A percentile compares a stretch with the other conserved stretches of the same genome.
Evolutionary conservation across 2,329 filamentous ascomycete species (phyloP).

Genomic region (Bimuria novae-zelandiae): DNA sequence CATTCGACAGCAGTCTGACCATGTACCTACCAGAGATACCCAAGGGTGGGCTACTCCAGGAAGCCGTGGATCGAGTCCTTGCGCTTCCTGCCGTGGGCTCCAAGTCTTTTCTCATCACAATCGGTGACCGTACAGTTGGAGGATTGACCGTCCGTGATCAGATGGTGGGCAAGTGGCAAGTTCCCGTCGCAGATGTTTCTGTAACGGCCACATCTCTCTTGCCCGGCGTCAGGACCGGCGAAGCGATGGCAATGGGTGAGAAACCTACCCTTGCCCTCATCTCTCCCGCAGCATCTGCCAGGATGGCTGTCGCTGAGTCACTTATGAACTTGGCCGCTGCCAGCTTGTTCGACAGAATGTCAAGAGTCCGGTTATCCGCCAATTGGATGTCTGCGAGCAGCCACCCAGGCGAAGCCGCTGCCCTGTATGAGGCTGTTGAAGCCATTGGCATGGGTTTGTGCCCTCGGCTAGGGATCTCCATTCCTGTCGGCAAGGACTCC

Average conservation of each 20-base stretch:
- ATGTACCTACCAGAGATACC: conserved; percentile 65
- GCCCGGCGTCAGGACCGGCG: conserved; percentile 74
- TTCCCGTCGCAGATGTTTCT: conserved; percentile 89
- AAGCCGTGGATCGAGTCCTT: conserved; percentile 81
- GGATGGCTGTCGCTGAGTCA: conserved; percentile 95
- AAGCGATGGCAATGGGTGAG: conserved; percentile 98
- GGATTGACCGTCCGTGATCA: conserved; percentile 88
- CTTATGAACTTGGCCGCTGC: conserved; percentile 91
- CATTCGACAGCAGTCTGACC: conserved; percentile 76
- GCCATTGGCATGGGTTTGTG: conserved; percentile 93
- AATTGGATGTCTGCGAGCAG: conserved; percentile 99
- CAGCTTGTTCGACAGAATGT: conserved; percentile 71
- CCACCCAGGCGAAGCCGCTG: conserved; percentile 89
- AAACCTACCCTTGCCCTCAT: conserved; percentile 88
- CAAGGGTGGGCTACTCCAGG: conserved; percentile 58
- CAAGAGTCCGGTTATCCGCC: conserved; percentile 83
- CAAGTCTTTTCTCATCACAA: conserved; percentile 96
- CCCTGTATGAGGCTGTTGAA: conserved; percentile 89
- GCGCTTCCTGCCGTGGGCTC: conserved; percentile 89
- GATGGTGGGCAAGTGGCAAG: conserved; percentile 96
- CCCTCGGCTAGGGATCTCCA: conserved; percentile 85
- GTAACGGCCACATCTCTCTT: conserved; percentile 85
- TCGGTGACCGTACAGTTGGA: conserved; percentile 89
- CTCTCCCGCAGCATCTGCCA: conserved; percentile 83
- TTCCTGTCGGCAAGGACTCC: conserved; percentile 96